Percentiles rank a stretch among this genome's conserved stretches.
These are phyloP conservation scores for Bipolaris victoriae DNA, from an alignment of 2,329 filamentous ascomycete genomes.

Conservation along the genomic window DNA sequence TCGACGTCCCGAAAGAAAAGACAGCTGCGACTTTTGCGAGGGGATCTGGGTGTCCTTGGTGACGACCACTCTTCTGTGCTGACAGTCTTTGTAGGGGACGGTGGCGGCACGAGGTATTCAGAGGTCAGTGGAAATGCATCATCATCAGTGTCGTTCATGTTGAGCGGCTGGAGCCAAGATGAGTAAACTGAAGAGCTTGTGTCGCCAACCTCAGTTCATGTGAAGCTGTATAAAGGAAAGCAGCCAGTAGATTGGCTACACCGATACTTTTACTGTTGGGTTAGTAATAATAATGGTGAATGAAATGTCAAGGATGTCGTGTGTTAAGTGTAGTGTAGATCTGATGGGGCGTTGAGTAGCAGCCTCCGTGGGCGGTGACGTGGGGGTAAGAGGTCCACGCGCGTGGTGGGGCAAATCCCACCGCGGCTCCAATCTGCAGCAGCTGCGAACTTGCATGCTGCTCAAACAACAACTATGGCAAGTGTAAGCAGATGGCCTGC, in stretches of 20 bases:
- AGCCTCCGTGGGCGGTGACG: conserved; percentile 25
- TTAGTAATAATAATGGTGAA: conserved; percentile 43
- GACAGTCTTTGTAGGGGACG: conserved; percentile 45
- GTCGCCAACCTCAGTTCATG: conserved; percentile 28
- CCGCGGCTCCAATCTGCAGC: conserved; percentile 27
- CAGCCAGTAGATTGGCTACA: conserved; percentile 18
- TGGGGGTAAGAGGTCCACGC: conserved; percentile 31
- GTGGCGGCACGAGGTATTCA: conserved; percentile 39
- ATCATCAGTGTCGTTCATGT: conserved; percentile 35
- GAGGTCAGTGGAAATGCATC: conserved; percentile 19
- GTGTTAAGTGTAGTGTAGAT: conserved; percentile 15
- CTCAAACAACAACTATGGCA: conserved; percentile 42
- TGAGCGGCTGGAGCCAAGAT: conserved; percentile 13
- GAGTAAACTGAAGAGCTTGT: conserved; percentile 5
- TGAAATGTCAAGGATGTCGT: conserved; percentile 25
- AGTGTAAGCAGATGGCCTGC: conserved; percentile 42
- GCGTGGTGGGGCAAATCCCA: conserved; percentile 38
- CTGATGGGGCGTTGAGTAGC: conserved; percentile 14
- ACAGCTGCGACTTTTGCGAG: conserved; percentile 39
- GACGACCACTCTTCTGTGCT: conserved; percentile 43
- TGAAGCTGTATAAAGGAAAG: conserved; percentile 25
- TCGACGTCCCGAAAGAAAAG: conserved; percentile 29
- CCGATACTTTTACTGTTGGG: conserved; percentile 37
- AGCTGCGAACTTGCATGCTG: conserved; percentile 18
- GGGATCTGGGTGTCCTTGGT: conserved; percentile 40